These are phyloP conservation scores for Fomes fomentarius DNA, from an alignment of 1,284 basidiomycete species.

Conservation along the genomic window DNA sequence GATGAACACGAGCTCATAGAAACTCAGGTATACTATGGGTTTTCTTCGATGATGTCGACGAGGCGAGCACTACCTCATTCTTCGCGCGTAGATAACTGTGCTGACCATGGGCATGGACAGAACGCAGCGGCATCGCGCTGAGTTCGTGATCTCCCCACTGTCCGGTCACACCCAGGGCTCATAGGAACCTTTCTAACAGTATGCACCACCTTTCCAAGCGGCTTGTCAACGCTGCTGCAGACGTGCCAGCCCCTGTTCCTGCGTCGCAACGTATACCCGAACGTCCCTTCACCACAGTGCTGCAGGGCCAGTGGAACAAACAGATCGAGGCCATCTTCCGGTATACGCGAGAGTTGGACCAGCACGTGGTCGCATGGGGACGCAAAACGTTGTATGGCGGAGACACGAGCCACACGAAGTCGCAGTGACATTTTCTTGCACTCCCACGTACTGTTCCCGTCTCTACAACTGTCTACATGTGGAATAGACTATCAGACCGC, in stretches of 20 bases:
- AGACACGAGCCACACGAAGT: slow-evolving; percentile 13
- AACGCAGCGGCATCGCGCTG: slow-evolving; percentile 29
- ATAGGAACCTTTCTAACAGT: slow-evolving; percentile 16
- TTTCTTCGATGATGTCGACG: slow-evolving; percentile 34
- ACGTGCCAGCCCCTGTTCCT: slow-evolving; percentile 25
- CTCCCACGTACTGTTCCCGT: neutral
- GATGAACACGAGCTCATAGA: neutral
- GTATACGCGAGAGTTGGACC: slow-evolving; percentile 25
- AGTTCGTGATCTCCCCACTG: slow-evolving; percentile 28
- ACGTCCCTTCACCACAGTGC: slow-evolving; percentile 27
- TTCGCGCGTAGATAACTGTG: too few relatives aligned
- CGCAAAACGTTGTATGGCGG: slow-evolving; percentile 32
- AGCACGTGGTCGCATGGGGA: slow-evolving; percentile 29
- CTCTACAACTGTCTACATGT: neutral
- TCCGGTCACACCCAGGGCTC: neutral
- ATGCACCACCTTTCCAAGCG: slow-evolving; percentile 31
- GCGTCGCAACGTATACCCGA: slow-evolving; percentile 32
- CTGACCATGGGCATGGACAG: too few relatives aligned
- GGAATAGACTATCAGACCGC: too few relatives aligned
- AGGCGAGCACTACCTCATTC: too few relatives aligned
- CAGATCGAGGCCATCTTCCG: slow-evolving; percentile 33
- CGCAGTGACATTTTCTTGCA: slow-evolving; percentile 22
- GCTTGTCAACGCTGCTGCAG: slow-evolving; percentile 27
- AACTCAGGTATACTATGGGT: slow-evolving; percentile 36
- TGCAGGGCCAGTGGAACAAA: slow-evolving; percentile 35